These are phyloP conservation scores for Penicillium fimorum DNA, from an alignment of 495 filamentous ascomycete genomes.

Conservation along the genomic window DNA sequence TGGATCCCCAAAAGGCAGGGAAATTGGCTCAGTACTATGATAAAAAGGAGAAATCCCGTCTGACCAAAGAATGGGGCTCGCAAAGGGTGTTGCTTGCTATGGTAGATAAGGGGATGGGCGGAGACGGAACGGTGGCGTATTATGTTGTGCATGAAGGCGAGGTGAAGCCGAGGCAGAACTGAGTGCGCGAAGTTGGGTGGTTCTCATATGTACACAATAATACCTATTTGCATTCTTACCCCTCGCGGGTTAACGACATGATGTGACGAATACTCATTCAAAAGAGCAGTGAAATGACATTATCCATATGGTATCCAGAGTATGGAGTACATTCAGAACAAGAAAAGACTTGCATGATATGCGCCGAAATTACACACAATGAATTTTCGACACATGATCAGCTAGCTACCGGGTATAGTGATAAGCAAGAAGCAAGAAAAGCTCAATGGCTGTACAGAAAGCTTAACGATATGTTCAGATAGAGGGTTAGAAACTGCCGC, in stretches of 20 bases:
- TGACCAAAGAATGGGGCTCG: constrained; percentile 40
- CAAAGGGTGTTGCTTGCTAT: constrained; percentile 83
- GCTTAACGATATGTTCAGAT: constrained; percentile 6
- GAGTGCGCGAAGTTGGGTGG: constrained; percentile 14
- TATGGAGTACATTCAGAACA: background rate
- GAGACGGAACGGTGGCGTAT: constrained; percentile 92
- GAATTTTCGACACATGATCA: constrained; percentile 5
- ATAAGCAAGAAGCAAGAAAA: constrained; percentile 17
- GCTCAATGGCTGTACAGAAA: constrained; percentile 10
- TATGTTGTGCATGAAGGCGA: constrained; percentile 94
- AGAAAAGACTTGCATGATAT: constrained; percentile 6
- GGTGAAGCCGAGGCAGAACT: constrained; percentile 96
- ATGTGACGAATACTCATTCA: constrained; percentile 15
- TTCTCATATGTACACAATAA: constrained; percentile 6
- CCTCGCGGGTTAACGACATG: background rate
- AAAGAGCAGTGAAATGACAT: constrained; percentile 6
- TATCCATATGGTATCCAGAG: constrained; percentile 2
- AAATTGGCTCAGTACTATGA: constrained; percentile 40
- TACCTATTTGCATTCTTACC: background rate
- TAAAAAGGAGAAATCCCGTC: constrained; percentile 31
- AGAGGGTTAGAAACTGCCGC: constrained; percentile 3
- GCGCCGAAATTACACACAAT: constrained; percentile 17
- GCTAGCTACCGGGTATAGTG: constrained; percentile 36
- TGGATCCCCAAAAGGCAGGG: constrained; percentile 27
- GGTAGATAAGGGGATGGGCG: constrained; percentile 56